Percentiles rank a stretch among this genome's conserved stretches.
Evolutionary conservation across 306 rosid genomes (phyloP).

Genomic region (Neltuma alba): DNA sequence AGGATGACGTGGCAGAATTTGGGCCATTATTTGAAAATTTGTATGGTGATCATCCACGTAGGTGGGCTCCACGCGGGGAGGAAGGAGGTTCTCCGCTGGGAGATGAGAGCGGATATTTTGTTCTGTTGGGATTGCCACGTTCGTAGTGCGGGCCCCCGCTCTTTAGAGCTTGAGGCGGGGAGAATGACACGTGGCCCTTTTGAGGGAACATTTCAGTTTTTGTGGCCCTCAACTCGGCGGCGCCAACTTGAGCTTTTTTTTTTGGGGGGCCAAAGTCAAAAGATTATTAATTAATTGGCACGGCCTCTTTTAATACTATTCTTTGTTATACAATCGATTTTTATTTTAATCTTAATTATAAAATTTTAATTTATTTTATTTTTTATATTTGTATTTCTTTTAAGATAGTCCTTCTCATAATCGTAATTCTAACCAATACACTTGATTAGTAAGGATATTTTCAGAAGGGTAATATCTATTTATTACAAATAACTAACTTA

Average conservation of each 20-base stretch:
- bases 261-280: not conserved
- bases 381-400: too few relatives aligned
- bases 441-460: too few relatives aligned
- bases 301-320: too few relatives aligned
- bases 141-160: not conserved
- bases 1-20: constrained; percentile 43
- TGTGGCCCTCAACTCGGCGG: constrained; percentile 12
- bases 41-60: not conserved
- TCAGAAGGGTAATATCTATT: too few relatives aligned
- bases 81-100: not conserved
- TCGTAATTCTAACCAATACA: too few relatives aligned
- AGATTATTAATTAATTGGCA: too few relatives aligned
- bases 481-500: too few relatives aligned
- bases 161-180: constrained; percentile 34
- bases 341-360: too few relatives aligned
- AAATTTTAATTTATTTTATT: too few relatives aligned
- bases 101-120: not conserved
- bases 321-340: too few relatives aligned
- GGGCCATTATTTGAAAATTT: constrained; percentile 41
- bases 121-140: constrained; percentile 17
- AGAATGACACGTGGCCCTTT: constrained; percentile 40
- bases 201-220: not conserved
- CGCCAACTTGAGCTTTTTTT: not conserved
- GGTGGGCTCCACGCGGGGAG: constrained; percentile 43
- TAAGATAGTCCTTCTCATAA: too few relatives aligned